A percentile compares a stretch with the other conserved stretches of the same genome.
Conservation (phyloP, 345 rosid species). For the Salix arbutifolia region DNA sequence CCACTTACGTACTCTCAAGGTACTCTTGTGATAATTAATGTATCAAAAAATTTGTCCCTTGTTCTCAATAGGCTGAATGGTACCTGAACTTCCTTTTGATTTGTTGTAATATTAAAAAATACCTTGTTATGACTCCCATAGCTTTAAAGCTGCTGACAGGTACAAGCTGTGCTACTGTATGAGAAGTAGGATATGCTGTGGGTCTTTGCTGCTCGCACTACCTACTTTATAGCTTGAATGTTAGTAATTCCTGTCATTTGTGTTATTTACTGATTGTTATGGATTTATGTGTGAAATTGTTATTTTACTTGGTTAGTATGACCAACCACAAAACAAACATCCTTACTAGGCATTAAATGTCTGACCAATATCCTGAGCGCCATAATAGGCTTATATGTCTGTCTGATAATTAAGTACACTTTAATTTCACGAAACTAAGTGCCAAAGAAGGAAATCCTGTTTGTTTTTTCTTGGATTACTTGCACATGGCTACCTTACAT, state of each 20-base stretch:
- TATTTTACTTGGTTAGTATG: slow-evolving; percentile 6
- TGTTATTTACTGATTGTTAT: slow-evolving; percentile 21
- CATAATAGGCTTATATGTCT: not conserved
- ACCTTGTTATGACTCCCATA: slow-evolving; percentile 26
- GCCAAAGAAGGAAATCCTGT: not conserved
- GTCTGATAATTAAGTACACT: not conserved
- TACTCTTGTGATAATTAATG: slow-evolving; percentile 17
- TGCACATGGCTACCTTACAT: not conserved
- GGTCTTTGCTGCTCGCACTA: slow-evolving; percentile 46
- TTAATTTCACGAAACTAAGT: not conserved
- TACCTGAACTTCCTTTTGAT: slow-evolving; percentile 9
- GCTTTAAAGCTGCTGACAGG: slow-evolving; percentile 48
- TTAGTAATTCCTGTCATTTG: slow-evolving; percentile 41
- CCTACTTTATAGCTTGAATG: slow-evolving; percentile 43
- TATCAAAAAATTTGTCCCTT: slow-evolving; percentile 17
- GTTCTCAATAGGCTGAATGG: slow-evolving; percentile 8
- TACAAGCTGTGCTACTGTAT: slow-evolving; percentile 43
- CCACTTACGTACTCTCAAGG: slow-evolving; percentile 6
- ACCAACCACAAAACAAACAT: not conserved
- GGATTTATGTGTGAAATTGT: slow-evolving; percentile 10
- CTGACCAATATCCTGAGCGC: not conserved
- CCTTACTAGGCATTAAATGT: not conserved
- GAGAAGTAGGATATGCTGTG: slow-evolving; percentile 53
- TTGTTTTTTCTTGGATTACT: not conserved
- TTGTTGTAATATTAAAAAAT: slow-evolving; percentile 15